Evolutionary conservation across 805 yeast genomes (phyloP), one percentile per base, ranked within the genome.

Genomic region (Cyberlindnera nakhonratchasimensis): DNA sequence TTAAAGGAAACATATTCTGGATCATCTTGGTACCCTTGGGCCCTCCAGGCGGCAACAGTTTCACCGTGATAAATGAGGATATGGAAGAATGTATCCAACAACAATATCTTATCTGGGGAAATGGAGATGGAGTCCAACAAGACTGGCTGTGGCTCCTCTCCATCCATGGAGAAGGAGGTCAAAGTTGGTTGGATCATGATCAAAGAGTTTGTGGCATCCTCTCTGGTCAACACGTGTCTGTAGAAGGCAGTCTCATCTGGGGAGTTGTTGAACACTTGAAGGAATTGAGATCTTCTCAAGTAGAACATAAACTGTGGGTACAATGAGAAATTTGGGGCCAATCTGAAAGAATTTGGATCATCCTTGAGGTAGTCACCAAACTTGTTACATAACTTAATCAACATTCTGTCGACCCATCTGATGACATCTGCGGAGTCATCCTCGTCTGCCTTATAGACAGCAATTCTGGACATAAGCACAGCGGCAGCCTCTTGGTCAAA

Each of bases 401-500:
- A 57, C 17, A 64, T 55, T 47, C 69, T 66, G 55, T 77, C 82
- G 42, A 73, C 61, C 65, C 74, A 75, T 54, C 72, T 66, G n/a
- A 69, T 50, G 5, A 78, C 70, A 26, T 70, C 71, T 3, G 64
- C 51, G 14, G 64, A 57, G 34, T 64, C 65, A 11, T 44, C 64
- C 47, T 64, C 52, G 45, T 63, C 57, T 5, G 54, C 47, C 39
- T 54, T 54, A 31, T 42, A 37, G 18, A 79, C 63, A 1, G 80
- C 74, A 22, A 72, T 71, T 48, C 86, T 67, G 1, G 84, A 79
- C 49, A 79, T 61, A 31, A 80, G 59, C 0, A 81, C 83, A 4
- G 81, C 72, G 0, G 86, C 83, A 11, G 82, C 82, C 54, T 81
- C 86, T 58, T 82, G 86, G 57, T 81, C 88, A 63, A 93, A 93